Conservation (phyloP, 139 green algal species). For the Nannochloris sp. region DNA sequence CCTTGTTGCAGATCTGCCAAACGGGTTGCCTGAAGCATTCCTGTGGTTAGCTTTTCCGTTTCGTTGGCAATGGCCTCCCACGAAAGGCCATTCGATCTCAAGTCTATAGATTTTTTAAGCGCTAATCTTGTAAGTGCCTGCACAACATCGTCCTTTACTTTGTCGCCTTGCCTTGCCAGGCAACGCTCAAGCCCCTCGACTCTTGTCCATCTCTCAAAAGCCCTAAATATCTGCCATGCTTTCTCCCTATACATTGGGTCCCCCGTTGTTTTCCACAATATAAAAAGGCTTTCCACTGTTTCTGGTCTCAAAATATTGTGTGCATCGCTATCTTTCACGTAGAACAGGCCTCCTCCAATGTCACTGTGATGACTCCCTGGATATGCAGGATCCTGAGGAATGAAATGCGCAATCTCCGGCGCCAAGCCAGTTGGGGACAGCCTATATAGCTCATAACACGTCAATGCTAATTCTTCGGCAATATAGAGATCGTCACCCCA, state of each 20-base stretch:
- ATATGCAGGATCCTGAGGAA: slow-evolving; percentile 13
- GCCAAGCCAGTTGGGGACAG: slow-evolving; percentile 37
- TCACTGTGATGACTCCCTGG: slow-evolving; percentile 25
- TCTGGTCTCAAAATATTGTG: slow-evolving; percentile 77
- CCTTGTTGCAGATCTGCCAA: too few relatives aligned
- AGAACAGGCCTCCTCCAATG: slow-evolving; percentile 37
- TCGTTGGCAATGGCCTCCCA: too few relatives aligned
- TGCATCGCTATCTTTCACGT: slow-evolving; percentile 39
- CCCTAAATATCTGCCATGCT: slow-evolving; percentile 75
- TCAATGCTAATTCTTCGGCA: slow-evolving; percentile 53
- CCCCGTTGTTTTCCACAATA: slow-evolving; percentile 66
- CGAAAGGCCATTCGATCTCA: too few relatives aligned
- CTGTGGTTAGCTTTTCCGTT: too few relatives aligned
- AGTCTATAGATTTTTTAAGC: too few relatives aligned
- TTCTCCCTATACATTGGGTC: slow-evolving; percentile 63
- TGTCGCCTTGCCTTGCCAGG: background rate
- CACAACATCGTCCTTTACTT: background rate
- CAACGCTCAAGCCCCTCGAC: slow-evolving; percentile 15
- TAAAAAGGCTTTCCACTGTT: slow-evolving; percentile 72
- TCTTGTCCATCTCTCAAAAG: slow-evolving; percentile 49
- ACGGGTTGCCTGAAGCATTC: too few relatives aligned
- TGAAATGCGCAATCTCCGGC: slow-evolving; percentile 55
- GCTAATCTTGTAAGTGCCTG: background rate
- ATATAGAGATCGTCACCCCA: slow-evolving; percentile 39
- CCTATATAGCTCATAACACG: slow-evolving; percentile 73